Conservation (phyloP, 345 rosid species). For the Salix exigua region DNA sequence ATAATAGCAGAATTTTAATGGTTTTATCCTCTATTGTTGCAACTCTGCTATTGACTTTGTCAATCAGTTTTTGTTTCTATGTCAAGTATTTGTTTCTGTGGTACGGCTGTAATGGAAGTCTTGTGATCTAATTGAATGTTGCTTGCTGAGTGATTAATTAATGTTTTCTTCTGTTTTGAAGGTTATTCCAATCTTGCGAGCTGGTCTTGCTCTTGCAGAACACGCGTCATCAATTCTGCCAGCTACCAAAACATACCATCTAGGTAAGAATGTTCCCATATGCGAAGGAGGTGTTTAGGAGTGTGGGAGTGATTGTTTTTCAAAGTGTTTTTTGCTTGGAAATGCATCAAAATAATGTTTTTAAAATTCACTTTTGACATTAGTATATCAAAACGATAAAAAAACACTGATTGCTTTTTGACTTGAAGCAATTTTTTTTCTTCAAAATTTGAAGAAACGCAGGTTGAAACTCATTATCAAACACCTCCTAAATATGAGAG, state of each 20-base stretch:
- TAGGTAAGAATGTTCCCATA: constrained; percentile 43
- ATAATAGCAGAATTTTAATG: background rate
- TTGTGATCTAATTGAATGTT: background rate
- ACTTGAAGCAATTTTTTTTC: too few species aligned
- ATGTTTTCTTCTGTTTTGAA: constrained; percentile 27
- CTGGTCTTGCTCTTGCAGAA: constrained; percentile 92
- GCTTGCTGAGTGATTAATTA: background rate
- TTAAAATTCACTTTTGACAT: too few species aligned
- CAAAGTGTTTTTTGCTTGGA: too few species aligned
- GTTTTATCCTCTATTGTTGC: constrained; percentile 1
- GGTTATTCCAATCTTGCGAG: constrained; percentile 91
- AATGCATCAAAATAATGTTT: too few species aligned
- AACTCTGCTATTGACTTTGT: background rate
- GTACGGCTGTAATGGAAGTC: too few species aligned
- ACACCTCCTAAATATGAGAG: background rate
- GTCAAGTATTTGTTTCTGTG: too few species aligned
- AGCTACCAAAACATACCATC: constrained; percentile 72
- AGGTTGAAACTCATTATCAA: too few species aligned
- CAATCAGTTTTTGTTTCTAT: too few species aligned
- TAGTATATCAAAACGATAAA: too few species aligned
- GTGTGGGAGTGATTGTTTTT: too few species aligned
- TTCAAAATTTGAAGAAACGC: too few species aligned
- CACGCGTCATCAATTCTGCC: constrained; percentile 84
- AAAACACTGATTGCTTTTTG: too few species aligned
- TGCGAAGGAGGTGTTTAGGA: background rate